Conservation (phyloP, 2,329 filamentous ascomycete species). For the Arthrocladium fulminans region DNA sequence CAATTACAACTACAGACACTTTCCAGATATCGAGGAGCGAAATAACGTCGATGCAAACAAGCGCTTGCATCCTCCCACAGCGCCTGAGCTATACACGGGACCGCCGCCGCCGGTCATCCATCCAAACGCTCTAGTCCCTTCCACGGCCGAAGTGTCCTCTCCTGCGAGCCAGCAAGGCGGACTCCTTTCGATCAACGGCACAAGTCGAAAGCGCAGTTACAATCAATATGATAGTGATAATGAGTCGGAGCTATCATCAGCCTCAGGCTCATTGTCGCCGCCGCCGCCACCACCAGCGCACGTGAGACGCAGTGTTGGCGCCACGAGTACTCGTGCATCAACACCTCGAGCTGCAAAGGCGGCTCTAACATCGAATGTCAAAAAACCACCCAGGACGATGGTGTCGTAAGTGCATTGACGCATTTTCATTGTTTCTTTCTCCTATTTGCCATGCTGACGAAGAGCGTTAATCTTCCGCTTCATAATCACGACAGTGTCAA, state of each 20-base stretch:
- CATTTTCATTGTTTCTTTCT: constrained; percentile 1
- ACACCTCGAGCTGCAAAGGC: constrained; percentile 30
- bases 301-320: constrained; percentile 46
- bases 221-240: constrained; percentile 23
- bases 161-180: constrained; percentile 28
- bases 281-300: constrained; percentile 33
- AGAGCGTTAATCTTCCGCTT: too few species aligned
- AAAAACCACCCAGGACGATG: constrained; percentile 57
- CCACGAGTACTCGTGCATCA: constrained; percentile 19
- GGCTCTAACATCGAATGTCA: constrained; percentile 19
- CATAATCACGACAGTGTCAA: too few species aligned
- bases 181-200: constrained; percentile 29
- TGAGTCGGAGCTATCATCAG: constrained; percentile 23
- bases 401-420: constrained; percentile 43
- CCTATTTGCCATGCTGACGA: neutral
- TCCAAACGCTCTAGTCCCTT: constrained; percentile 15
- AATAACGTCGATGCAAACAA: constrained; percentile 11
- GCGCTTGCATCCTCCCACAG: neutral
- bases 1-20: neutral
- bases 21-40: constrained; percentile 17
- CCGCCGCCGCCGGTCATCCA: constrained; percentile 20
- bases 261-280: constrained; percentile 20
- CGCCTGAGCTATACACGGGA: neutral
- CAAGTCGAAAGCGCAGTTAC: constrained; percentile 17
- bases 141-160: constrained; percentile 28